Evolutionary conservation across 2,329 filamentous ascomycete species (phyloP).

Genomic region (Aspergillus aculeatus): DNA sequence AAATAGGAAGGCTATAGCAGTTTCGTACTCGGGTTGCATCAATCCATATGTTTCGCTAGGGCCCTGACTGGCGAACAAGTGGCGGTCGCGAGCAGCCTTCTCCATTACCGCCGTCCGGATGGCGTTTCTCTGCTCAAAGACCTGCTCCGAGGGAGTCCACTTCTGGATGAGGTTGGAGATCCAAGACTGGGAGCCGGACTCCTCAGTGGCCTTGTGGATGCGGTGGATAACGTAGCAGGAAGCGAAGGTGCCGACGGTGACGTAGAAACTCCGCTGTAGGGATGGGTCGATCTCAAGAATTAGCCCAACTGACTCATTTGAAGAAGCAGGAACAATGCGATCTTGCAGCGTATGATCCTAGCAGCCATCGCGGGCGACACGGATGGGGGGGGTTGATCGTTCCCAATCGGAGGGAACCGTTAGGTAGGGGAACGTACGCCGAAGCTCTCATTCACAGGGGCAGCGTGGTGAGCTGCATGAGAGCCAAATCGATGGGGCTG

Average conservation of each 20-base stretch:
- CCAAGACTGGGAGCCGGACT: constrained; percentile 40
- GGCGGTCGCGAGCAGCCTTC: constrained; percentile 62
- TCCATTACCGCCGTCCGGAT: constrained; percentile 61
- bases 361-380: background rate
- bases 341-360: background rate
- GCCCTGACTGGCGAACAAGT: constrained; percentile 54
- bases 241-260: constrained; percentile 45
- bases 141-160: constrained; percentile 54
- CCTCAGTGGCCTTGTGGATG: constrained; percentile 38
- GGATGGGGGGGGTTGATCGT: background rate
- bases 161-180: constrained; percentile 53
- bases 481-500: constrained; percentile 47
- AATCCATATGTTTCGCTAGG: constrained; percentile 51
- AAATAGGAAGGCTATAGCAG: background rate
- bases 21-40: constrained; percentile 64
- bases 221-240: constrained; percentile 45
- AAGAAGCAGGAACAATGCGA: constrained; percentile 1
- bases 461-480: constrained; percentile 41
- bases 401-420: constrained; percentile 11
- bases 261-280: constrained; percentile 49
- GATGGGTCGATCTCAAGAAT: constrained; percentile 14
- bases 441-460: constrained; percentile 47
- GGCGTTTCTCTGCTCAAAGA: constrained; percentile 57
- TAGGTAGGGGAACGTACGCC: constrained; percentile 41
- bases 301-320: constrained; percentile 14